Base-by-base conservation (phyloP, 306 rosid genomes). In the Rosa chinensis region DNA sequence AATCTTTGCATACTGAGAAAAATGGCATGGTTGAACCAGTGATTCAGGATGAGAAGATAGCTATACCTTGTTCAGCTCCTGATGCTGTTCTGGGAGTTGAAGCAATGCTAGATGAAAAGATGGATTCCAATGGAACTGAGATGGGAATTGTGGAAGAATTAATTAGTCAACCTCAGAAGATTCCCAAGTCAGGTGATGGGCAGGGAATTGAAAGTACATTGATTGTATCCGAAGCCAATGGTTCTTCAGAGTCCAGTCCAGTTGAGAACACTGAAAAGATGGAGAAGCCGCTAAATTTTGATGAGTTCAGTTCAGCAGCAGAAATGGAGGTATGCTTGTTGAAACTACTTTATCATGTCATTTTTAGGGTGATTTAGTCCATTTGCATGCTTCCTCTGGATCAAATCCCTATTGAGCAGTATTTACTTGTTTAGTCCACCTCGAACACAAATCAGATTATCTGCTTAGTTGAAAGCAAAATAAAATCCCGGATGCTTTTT, bases 291-390 rank as follows among this genome's bases (percentile, higher is more conserved):
- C 82, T 93, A 68, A 73, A 81, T 87, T 85, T 96, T 86, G 94
- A 82, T 70, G 84, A 66, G 43, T 81, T 86, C 79, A 86, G 81
- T 83, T 88, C 92, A 40, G 97, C 94, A n/a, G 86, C 83, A 42
- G 93, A 91, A 75, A 89, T 96, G 83, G 97, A 96, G 99, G 99
- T 96, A 86, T 82, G 83, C n/a, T 59, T 61, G 43, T 25, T 11
- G 56, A 78, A 48, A 37, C n/a, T 69, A 20, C 56, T 44, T 67
- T n/a, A 3, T 32, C 70, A 42, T 43, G 76, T 48, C 56, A 11
- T 70, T 61, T 10, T 43, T 49, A 4, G 40, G 39, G 23, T 61
- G 62, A 43, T 71, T 32, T 56, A 10, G 73, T 25, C 3, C 14
- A 10, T 78, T 62, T 67, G 43, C 37, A 20, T 58, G 17, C 49